A percentile compares a stretch with the other conserved stretches of the same genome.
Conservation (phyloP, 2,329 filamentous ascomycete species). For the Apiospora marii region DNA sequence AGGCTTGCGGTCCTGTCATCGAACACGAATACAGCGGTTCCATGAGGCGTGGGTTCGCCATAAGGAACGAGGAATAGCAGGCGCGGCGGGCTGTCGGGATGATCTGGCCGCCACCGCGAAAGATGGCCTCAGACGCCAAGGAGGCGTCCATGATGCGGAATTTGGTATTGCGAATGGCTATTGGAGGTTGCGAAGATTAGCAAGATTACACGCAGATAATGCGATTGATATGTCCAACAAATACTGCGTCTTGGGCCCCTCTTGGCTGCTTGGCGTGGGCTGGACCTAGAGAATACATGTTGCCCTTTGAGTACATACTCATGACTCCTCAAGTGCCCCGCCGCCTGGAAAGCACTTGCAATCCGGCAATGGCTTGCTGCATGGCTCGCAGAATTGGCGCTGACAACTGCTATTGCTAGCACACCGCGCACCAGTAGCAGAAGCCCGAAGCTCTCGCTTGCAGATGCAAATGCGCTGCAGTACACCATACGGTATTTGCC, state of each 20-base stretch:
- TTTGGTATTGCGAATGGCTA: constrained; percentile 95
- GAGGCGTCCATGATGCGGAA: constrained; percentile 94
- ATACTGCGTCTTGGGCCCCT: neutral
- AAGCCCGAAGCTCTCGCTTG: neutral
- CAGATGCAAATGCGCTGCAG: neutral
- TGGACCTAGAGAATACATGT: neutral
- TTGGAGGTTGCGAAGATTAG: neutral
- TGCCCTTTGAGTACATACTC: neutral
- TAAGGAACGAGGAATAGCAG: constrained; percentile 95
- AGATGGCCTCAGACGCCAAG: constrained; percentile 89
- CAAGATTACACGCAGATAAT: constrained; percentile 1
- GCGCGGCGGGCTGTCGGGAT: constrained; percentile 93
- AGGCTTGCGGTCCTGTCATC: constrained; percentile 91
- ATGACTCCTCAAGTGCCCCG: neutral
- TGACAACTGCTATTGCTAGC: neutral
- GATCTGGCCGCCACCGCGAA: constrained; percentile 94
- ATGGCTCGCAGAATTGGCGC: neutral
- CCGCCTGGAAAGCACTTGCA: constrained; percentile 1
- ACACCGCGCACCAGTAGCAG: neutral
- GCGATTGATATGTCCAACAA: neutral
- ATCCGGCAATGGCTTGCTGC: neutral
- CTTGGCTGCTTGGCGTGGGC: neutral
- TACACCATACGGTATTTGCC: neutral
- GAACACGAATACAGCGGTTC: constrained; percentile 93
- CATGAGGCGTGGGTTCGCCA: constrained; percentile 96